Base-by-base conservation (phyloP, 768 basidiomycete genomes). In the Pisolithus tinctorius region DNA sequence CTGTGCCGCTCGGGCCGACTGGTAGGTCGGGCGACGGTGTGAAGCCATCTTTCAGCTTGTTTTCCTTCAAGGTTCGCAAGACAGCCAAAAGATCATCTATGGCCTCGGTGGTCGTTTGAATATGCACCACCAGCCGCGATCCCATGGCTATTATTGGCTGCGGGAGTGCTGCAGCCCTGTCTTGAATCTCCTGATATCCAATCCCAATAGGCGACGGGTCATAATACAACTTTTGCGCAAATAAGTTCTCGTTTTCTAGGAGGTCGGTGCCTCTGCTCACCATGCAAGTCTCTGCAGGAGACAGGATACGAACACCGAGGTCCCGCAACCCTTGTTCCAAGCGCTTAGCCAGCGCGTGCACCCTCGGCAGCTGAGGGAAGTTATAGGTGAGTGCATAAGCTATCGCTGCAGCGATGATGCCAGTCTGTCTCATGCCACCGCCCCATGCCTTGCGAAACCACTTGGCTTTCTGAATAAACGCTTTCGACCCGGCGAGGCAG, bases 401-500 rank as follows among this genome's bases (percentile, higher is more conserved):
- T 3, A 88, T 91, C 6, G 82, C 82, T 9, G 83, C 92, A 6
- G 86, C 82, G 40, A 96, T 74, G 37, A 86, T 73, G 47, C 95
- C 94, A 14, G 84, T 91, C 71, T 99, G 95, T 27, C 95, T 81
- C 83, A 97, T 91, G 40, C 92, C 93, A 29, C 93, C 94, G 30
- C 95, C 95, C 59, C 97, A 93, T 23, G 92, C 74, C 72, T 98
- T 98, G 50, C 94, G 78, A 74, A 96, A 88, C 82, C 88, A 83
- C n/a, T 86, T 79, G 1, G 92, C 93, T 59, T 80, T 79, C 13
- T 64, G 63, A 63, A 98, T 93, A 61, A 93, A 88, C n/a, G 79
- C 79, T 53, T 80, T 80, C 7, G 82, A 65, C 8, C 95, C 95
- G 40, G 90, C 90, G 11, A 97, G 78, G 57, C 87, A 86, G 17